Conservation (phyloP, 2,329 filamentous ascomycete genomes). For the Endoconidiophora laricicola region DNA sequence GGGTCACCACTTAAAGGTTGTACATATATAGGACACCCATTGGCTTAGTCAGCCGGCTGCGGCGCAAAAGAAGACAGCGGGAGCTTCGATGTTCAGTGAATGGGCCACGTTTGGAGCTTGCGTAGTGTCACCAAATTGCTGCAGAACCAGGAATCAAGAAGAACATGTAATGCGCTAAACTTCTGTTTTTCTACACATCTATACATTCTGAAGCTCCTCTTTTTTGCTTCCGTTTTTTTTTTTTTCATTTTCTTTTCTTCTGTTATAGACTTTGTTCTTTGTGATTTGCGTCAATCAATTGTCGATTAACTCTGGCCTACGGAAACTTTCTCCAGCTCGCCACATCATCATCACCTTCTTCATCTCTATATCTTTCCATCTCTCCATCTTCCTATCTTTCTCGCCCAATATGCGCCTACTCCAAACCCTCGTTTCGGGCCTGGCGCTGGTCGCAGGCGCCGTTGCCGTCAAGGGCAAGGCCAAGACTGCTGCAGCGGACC, state of each 20-base stretch:
- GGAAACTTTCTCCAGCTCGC: background rate
- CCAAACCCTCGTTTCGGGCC: slow-evolving; percentile 42
- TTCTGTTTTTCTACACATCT: background rate
- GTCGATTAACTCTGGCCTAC: background rate
- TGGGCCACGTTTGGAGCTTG: slow-evolving; percentile 13
- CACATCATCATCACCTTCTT: background rate
- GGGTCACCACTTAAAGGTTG: too few relatives aligned
- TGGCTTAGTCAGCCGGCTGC: slow-evolving; percentile 10
- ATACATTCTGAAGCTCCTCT: background rate
- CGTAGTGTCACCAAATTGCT: slow-evolving; percentile 9
- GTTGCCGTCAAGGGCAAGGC: slow-evolving; percentile 48
- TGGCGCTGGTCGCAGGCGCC: slow-evolving; percentile 43
- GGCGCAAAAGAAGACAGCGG: background rate
- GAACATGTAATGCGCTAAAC: slow-evolving; percentile 1
- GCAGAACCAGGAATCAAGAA: background rate
- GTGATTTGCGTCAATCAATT: background rate
- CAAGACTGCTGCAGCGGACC: slow-evolving; percentile 29
- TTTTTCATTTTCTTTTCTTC: background rate
- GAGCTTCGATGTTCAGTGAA: slow-evolving; percentile 1
- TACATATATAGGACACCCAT: too few relatives aligned
- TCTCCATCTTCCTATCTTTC: background rate
- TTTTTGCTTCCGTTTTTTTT: background rate
- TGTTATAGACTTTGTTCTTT: too few relatives aligned
- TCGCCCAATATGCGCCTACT: slow-evolving; percentile 45
- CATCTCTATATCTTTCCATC: background rate